These are phyloP conservation scores for Skeletonema tropicum DNA, from an alignment of 108 stramenopile species.

Conservation along the genomic window DNA sequence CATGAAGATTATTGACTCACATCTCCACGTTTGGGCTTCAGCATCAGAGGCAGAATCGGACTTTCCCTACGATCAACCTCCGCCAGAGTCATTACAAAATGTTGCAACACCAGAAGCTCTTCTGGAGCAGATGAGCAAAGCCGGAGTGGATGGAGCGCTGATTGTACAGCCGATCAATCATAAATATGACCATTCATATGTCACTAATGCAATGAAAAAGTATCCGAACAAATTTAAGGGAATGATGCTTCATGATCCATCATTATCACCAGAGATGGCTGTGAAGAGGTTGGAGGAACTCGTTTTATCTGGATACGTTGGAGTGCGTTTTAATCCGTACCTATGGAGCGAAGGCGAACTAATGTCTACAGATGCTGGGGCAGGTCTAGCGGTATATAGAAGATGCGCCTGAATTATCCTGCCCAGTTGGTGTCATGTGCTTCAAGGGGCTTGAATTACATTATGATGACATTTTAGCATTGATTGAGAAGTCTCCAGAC, in stretches of 20 bases:
- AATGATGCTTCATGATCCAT: conserved; percentile 84
- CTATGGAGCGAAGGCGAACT: conserved; percentile 64
- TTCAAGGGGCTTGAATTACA: conserved; percentile 86
- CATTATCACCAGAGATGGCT: conserved; percentile 62
- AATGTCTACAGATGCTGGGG: conserved; percentile 42
- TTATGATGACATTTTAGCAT: conserved; percentile 63
- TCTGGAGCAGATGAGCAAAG: conserved; percentile 66
- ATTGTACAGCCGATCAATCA: conserved; percentile 93
- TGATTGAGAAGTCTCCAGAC: conserved; percentile 65
- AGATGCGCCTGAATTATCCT: conserved; percentile 76
- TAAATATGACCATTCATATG: conserved; percentile 90
- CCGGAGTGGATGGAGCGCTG: conserved; percentile 83
- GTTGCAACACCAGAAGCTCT: conserved; percentile 55
- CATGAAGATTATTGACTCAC: conserved; percentile 67
- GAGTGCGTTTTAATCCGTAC: conserved; percentile 90
- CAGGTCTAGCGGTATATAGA: conserved; percentile 69
- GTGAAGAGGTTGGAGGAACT: conserved; percentile 66
- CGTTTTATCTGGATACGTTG: conserved; percentile 77
- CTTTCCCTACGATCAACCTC: conserved; percentile 74
- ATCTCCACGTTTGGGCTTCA: conserved; percentile 90
- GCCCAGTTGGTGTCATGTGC: conserved; percentile 91
- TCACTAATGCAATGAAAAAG: conserved; percentile 60
- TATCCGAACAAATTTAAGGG: conserved; percentile 84
- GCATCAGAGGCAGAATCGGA: conserved; percentile 41
- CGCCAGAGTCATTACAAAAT: conserved; percentile 63